phyloP scores from a whole-genome alignment of 352 stramenopile species.

The Pythium apleroticum region DNA sequence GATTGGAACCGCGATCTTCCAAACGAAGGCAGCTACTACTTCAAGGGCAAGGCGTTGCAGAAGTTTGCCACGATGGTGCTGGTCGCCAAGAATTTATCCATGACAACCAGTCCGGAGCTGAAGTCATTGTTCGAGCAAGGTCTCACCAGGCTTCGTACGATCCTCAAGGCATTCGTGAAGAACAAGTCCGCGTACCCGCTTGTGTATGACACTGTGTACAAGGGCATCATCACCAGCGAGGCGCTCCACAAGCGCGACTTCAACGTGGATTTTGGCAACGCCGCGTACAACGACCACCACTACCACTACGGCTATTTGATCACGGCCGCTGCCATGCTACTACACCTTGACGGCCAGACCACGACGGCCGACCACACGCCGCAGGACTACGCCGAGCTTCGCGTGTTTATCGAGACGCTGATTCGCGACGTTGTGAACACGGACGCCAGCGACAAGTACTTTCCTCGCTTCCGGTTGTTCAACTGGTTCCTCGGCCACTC shows the following conservation, averaged over 20 bases:
- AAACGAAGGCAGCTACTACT: conserved; percentile 79
- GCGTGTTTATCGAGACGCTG: conserved; percentile 31
- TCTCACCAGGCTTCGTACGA: conserved; percentile 42
- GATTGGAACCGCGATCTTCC: conserved; percentile 55
- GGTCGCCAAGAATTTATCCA: conserved; percentile 55
- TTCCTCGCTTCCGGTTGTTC: conserved; percentile 61
- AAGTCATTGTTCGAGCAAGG: conserved; percentile 42
- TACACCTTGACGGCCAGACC: conserved; percentile 32
- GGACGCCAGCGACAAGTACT: conserved; percentile 44
- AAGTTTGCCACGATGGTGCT: conserved; percentile 81
- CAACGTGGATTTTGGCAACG: conserved; percentile 72
- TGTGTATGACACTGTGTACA: conserved; percentile 59
- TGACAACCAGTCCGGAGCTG: conserved; percentile 59
- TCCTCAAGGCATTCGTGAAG: conserved; percentile 33
- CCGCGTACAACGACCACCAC: conserved; percentile 77
- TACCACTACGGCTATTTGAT: conserved; percentile 80
- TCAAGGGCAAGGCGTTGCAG: conserved; percentile 78
- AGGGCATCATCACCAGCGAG: conserved; percentile 58
- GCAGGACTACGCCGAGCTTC: conserved; percentile 27
- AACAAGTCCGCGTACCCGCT: conserved; percentile 23
- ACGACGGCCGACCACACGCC: conserved; percentile 38
- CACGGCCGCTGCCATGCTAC: conserved; percentile 42
- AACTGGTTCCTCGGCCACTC: conserved; percentile 71
- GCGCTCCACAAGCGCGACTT: conserved; percentile 52
- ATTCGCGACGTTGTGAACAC: conserved; percentile 58